phyloP scores from a whole-genome alignment of 2,329 filamentous ascomycete species.

The Aspergillus persii region DNA sequence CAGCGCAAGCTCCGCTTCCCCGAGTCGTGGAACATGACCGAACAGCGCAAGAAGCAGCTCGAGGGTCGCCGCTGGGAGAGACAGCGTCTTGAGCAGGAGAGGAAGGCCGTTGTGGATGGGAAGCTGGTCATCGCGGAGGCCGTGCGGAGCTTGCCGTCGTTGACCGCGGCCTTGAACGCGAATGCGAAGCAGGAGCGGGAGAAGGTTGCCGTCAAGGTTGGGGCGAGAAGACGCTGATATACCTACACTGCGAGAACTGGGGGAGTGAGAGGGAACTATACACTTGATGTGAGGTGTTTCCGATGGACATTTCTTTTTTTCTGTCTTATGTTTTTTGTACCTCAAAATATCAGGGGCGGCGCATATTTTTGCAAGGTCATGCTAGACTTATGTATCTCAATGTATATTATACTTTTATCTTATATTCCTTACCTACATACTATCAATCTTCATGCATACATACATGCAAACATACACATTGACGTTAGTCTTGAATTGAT shows the following conservation, averaged over 20 bases:
- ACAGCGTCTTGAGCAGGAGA: constrained; percentile 56
- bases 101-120: constrained; percentile 55
- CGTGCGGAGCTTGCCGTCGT: constrained; percentile 28
- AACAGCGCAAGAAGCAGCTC: constrained; percentile 64
- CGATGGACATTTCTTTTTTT: constrained; percentile 8
- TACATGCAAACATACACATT: too few species aligned
- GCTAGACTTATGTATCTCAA: constrained; percentile 24
- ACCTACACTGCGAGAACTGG: too few species aligned
- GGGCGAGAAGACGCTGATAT: constrained; percentile 5
- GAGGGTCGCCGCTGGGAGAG: constrained; percentile 57
- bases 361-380: constrained; percentile 28
- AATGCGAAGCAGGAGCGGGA: constrained; percentile 19
- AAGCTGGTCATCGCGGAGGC: constrained; percentile 40
- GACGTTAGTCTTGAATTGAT: not conserved
- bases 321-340: constrained; percentile 17
- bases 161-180: constrained; percentile 31
- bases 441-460: not conserved
- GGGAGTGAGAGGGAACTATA: not conserved
- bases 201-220: constrained; percentile 20
- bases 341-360: constrained; percentile 34
- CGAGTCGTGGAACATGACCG: constrained; percentile 75
- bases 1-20: constrained; percentile 72
- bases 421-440: not conserved
- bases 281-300: constrained; percentile 14
- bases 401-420: constrained; percentile 24